Percentiles rank a stretch among this genome's conserved stretches.
Conservation (phyloP, 176 grass and related monocot genomes). For the Hsuehochloa calcarea region DNA sequence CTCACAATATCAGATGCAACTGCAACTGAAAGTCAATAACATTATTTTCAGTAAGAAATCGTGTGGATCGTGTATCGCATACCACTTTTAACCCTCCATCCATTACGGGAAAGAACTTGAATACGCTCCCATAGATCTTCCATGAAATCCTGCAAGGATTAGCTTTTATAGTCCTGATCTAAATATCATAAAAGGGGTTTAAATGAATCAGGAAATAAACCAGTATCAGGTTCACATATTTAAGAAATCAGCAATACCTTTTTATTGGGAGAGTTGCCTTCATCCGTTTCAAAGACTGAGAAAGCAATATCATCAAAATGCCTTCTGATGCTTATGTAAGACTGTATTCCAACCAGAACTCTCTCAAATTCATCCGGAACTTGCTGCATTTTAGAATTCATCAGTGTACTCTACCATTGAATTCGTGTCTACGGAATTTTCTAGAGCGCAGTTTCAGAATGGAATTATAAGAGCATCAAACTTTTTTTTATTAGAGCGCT, state of each 20-base stretch:
- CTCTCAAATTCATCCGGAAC: conserved; percentile 89
- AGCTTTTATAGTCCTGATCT: conserved; percentile 14
- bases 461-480: background rate
- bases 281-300: conserved; percentile 79
- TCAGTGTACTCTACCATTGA: conserved; percentile 10
- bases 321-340: conserved; percentile 83
- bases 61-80: conserved; percentile 21
- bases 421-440: conserved; percentile 7
- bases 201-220: conserved; percentile 29
- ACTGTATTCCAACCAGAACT: conserved; percentile 79
- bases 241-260: conserved; percentile 57
- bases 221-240: background rate
- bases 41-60: conserved; percentile 12
- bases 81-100: conserved; percentile 98
- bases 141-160: conserved; percentile 74
- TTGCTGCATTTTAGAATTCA: conserved; percentile 71
- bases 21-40: background rate
- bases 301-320: conserved; percentile 78
- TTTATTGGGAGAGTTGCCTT: conserved; percentile 65
- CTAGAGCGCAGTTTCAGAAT: conserved; percentile 2
- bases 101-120: conserved; percentile 77
- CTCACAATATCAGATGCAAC: background rate
- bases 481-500: background rate
- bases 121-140: conserved; percentile 96
- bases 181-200: conserved; percentile 1